These are phyloP conservation scores for Thalia dealbata DNA, from an alignment of 176 grass and related monocot genomes.

Conservation along the genomic window DNA sequence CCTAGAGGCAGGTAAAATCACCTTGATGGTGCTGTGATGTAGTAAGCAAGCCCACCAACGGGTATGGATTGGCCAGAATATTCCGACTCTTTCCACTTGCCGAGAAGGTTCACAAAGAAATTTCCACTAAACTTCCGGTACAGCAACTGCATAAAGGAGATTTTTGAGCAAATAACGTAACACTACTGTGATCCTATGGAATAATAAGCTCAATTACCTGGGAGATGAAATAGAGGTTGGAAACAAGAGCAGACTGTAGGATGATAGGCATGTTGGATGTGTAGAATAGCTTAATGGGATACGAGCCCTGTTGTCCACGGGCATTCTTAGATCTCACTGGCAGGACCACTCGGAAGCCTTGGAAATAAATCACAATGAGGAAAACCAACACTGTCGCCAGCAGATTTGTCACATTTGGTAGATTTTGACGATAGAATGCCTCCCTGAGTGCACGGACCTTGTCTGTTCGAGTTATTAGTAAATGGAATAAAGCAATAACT, in stretches of 20 bases:
- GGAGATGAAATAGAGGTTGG: slow-evolving; percentile 91
- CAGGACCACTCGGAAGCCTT: no score
- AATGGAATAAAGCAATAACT: slow-evolving; percentile 17
- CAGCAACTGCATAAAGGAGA: slow-evolving; percentile 36
- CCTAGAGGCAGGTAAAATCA: slow-evolving; percentile 6
- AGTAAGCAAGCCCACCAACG: no score
- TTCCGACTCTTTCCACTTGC: slow-evolving; percentile 83
- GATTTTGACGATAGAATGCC: slow-evolving; percentile 85
- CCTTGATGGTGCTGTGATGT: slow-evolving; percentile 38
- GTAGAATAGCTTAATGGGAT: slow-evolving; percentile 57
- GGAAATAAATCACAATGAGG: slow-evolving; percentile 34
- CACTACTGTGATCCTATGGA: no score
- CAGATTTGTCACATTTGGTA: slow-evolving; percentile 86
- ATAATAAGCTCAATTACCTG: slow-evolving; percentile 31
- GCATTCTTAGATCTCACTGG: no score
- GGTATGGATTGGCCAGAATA: slow-evolving; percentile 23
- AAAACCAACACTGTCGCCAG: slow-evolving; percentile 83
- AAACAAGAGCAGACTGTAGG: slow-evolving; percentile 74
- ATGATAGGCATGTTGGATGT: slow-evolving; percentile 95
- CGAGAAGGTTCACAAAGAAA: slow-evolving; percentile 72
- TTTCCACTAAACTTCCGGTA: slow-evolving; percentile 80
- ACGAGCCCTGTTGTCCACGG: no score
- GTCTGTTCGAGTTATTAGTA: slow-evolving; percentile 73
- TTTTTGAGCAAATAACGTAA: no score
- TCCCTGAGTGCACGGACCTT: slow-evolving; percentile 64